Percentiles rank a stretch among this genome's conserved stretches.
Evolutionary conservation across 768 basidiomycete species (phyloP).

Genomic region (Calocybe gangraenosa): DNA sequence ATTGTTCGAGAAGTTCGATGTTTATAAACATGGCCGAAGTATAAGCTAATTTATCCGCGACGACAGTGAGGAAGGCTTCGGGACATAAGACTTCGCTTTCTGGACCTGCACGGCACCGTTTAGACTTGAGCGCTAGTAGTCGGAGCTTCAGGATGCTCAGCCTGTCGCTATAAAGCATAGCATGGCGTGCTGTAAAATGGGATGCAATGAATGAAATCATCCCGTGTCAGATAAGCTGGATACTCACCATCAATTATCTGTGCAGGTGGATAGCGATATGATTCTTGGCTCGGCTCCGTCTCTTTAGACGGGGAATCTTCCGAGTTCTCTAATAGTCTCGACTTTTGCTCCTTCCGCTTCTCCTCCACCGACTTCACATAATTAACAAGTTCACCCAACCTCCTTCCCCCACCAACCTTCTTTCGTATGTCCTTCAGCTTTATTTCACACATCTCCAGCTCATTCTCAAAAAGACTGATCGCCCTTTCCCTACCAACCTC

Average conservation of each 20-base stretch:
- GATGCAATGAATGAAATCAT: slow-evolving; percentile 10
- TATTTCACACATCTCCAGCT: slow-evolving; percentile 77
- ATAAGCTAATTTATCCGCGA: slow-evolving; percentile 94
- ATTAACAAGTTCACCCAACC: slow-evolving; percentile 68
- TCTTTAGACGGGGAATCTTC: slow-evolving; percentile 29
- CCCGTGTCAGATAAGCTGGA: not conserved
- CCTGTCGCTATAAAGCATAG: slow-evolving; percentile 82
- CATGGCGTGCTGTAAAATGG: slow-evolving; percentile 71
- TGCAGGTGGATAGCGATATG: slow-evolving; percentile 88
- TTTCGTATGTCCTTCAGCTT: slow-evolving; percentile 85
- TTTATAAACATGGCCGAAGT: slow-evolving; percentile 99
- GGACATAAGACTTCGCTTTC: slow-evolving; percentile 90
- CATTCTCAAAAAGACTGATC: slow-evolving; percentile 78
- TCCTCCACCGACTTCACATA: slow-evolving; percentile 86
- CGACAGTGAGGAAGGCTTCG: slow-evolving; percentile 93
- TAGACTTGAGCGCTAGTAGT: slow-evolving; percentile 80
- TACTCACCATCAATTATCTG: slow-evolving; percentile 86
- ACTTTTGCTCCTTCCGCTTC: slow-evolving; percentile 61
- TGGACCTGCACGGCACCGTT: slow-evolving; percentile 84
- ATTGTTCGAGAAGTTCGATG: slow-evolving; percentile 95
- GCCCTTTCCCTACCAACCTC: slow-evolving; percentile 73
- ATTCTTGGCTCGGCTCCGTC: slow-evolving; percentile 46
- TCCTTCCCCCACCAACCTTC: slow-evolving; percentile 83
- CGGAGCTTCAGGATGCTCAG: slow-evolving; percentile 82
- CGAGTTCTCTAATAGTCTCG: slow-evolving; percentile 38